Conservation (phyloP, 306 rosid species). For the Sicyos edulis region DNA sequence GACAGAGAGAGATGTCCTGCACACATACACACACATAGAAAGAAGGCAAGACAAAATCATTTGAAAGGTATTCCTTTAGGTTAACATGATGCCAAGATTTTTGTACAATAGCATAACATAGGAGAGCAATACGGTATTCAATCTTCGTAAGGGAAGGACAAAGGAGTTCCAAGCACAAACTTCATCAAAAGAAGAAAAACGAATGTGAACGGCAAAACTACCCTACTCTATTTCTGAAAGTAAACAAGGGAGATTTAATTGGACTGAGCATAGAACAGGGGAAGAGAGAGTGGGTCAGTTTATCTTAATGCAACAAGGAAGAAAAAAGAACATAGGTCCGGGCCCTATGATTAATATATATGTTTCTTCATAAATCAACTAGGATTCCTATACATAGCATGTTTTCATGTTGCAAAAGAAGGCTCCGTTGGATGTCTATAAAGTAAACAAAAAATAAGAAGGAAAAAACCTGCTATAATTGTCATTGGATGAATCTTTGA, state of each 20-base stretch:
- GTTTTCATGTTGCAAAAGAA: not conserved
- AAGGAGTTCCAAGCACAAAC: not conserved
- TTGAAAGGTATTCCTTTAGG: not conserved
- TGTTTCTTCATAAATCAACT: no score
- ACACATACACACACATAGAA: not conserved
- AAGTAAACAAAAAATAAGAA: constrained; percentile 12
- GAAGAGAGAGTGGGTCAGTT: no score
- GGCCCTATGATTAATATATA: no score
- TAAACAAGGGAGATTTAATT: not conserved
- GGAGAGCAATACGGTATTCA: not conserved
- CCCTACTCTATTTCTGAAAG: not conserved
- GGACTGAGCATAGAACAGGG: not conserved
- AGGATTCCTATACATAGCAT: no score
- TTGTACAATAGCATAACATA: not conserved
- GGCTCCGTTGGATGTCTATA: not conserved
- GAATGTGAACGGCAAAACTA: not conserved
- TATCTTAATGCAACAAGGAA: no score
- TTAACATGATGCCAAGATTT: not conserved
- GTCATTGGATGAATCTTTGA: constrained; percentile 97
- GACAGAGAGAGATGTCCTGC: not conserved
- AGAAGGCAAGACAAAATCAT: not conserved
- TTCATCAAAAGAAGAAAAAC: not conserved
- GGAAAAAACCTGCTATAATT: constrained; percentile 71
- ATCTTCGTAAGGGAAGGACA: not conserved
- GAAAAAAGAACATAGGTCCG: no score